Base-by-base conservation (phyloP, 768 basidiomycete species). In the Pleurotus eryngii region DNA sequence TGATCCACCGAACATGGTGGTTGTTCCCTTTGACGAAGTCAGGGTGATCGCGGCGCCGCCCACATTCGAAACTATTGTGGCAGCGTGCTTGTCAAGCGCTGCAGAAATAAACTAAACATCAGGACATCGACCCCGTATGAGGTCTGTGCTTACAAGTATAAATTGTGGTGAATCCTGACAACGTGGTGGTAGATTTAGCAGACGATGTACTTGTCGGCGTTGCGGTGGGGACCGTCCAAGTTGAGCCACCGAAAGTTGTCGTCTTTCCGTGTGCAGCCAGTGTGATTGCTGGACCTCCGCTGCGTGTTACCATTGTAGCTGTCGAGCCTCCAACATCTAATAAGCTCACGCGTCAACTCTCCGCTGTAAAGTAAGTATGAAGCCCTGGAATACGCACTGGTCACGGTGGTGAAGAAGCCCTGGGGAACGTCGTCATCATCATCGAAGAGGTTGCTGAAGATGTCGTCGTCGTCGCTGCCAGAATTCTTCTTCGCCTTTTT, bases 401-500 rank as follows among this genome's bases (percentile, higher is more conserved):
- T 54, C 12, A 42, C 18, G 27, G 55, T 46, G 15, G 30, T 47
- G 55, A 47, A 56, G 42, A 37, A 56, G 6, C 27, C 55, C 30
- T 27, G 15, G 35, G 42, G 15, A 14, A 46, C 55, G 9, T 56
- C 55, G 15, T 46, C 45, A 27, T 56, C 55, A 9, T 56, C 55
- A 8, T 46, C 46, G 38, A 46, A 55, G 17, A 55, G 24, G 30
- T 35, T 35, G 30, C 30, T 35, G 30, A 35, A 35, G 30, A 35
- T 35, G 20, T 46, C 55, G 17, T 56, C 40, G 40, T 56, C 55
- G n/a, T 46, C 22, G 17, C 20, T 24, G 37, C 38, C 51, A 20
- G 39, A 22, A 11, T 30, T 63, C 18, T 62, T 48, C 49, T 65
- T 60, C 9, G 63, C 51, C 46, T 61, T 63, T 51, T 61, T 45